Percentiles rank a stretch among this genome's conserved stretches.
These are phyloP conservation scores for Carallia pectinifolia DNA, from an alignment of 345 rosid genomes.

Conservation along the genomic window DNA sequence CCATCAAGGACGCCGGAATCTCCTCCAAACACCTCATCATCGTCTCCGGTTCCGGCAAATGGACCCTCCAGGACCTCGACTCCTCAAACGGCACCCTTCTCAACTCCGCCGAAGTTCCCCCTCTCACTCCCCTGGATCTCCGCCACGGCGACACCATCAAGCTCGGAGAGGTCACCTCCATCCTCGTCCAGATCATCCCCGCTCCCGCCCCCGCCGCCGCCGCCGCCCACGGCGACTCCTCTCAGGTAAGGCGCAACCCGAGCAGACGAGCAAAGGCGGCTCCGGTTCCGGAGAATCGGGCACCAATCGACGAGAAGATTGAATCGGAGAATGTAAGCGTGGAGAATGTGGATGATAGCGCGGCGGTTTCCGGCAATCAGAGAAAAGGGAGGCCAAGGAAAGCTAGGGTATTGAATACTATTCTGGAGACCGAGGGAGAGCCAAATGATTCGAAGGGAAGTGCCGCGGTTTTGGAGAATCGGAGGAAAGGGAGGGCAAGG, in stretches of 20 bases:
- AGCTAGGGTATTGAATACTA: constrained; percentile 29
- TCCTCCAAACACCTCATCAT: constrained; percentile 74
- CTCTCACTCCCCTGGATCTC: constrained; percentile 42
- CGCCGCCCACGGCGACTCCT: constrained; percentile 24
- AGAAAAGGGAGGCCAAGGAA: constrained; percentile 28
- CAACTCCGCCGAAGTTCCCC: constrained; percentile 43
- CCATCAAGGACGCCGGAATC: constrained; percentile 72
- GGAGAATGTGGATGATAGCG: constrained; percentile 10
- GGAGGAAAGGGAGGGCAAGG: constrained; percentile 23
- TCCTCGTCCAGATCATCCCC: constrained; percentile 38
- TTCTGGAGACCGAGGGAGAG: constrained; percentile 10
- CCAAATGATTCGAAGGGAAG: constrained; percentile 11
- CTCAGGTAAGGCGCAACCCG: constrained; percentile 38
- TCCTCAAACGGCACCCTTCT: constrained; percentile 84
- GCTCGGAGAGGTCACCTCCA: constrained; percentile 69
- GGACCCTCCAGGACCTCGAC: constrained; percentile 64
- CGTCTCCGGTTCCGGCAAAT: constrained; percentile 52
- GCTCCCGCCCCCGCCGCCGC: constrained; percentile 19
- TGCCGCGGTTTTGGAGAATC: constrained; percentile 11
- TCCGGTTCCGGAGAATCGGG: neutral
- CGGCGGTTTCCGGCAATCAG: constrained; percentile 11
- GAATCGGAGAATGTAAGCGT: constrained; percentile 23
- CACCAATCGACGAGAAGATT: constrained; percentile 2
- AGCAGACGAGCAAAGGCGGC: constrained; percentile 20
- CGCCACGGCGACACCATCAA: constrained; percentile 61